Evolutionary conservation across 768 basidiomycete genomes (phyloP), one percentile per base, ranked within the genome.

Genomic region (Leccinum disarticulatum): DNA sequence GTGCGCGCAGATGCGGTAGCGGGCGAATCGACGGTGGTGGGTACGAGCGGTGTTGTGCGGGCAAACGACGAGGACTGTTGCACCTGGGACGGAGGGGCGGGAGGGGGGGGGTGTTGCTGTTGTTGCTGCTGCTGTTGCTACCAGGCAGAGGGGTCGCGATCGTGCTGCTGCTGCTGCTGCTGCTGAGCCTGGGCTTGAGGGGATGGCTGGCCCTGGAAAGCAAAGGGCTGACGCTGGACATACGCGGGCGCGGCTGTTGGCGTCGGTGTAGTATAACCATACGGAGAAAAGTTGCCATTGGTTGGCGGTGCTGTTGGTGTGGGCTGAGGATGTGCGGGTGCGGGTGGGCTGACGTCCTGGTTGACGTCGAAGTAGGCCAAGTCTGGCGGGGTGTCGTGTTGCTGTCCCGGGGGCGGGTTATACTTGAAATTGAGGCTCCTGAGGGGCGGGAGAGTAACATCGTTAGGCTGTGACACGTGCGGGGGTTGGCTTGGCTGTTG

Each of bases 401-500:
- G 69, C 56, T 74, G 62, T 33, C 74, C 25, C 25, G 25, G 25
- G 35, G 14, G 72, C 25, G 77, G 63, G 54, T 66, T 69, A 56
- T 81, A 83, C 57, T 70, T 69, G 63, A 90, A 88, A 70, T 88
- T 86, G 69, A 91, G 80, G 68, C 88, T 87, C 76, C 84, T 89
- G 70, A 90, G 80, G 19, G 87, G 87, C 0, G 88, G 88, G 5
- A 89, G 80, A 41, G 86, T 85, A 65, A 84, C 73, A 58, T 80
- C 76, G 59, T 74, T 79, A 67, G 79, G 53, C 25, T 73, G 53
- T 27, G 73, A 74, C 55, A 76, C 72, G 62, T 73, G 76, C 36
- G 76, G 66, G 7, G 76, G 75, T 67, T 63, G 58, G 74, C 61
- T 62, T 78, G 65, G 62, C 57, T 15, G 51, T 35, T 57, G 50